Percentiles rank a stretch among this genome's conserved stretches.
phyloP scores from a whole-genome alignment of 805 yeast genomes.

The Starmerella vitae region DNA sequence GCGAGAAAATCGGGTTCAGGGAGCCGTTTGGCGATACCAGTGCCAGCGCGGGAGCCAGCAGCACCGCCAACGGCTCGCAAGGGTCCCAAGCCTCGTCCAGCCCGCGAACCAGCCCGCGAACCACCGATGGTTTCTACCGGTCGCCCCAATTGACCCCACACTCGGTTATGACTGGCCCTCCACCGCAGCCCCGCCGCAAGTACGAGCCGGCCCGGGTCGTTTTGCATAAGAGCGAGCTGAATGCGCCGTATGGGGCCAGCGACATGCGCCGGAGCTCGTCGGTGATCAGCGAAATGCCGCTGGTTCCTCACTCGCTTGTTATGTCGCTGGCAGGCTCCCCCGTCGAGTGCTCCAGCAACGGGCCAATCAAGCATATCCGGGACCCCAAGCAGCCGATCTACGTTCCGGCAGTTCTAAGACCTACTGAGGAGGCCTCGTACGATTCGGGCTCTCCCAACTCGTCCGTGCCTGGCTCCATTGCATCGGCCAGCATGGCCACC shows the following conservation, averaged over 20 bases:
- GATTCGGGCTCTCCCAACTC: slow-evolving; percentile 16
- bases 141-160: not conserved
- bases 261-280: not conserved
- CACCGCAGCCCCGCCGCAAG: slow-evolving; percentile 3
- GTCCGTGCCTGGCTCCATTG: slow-evolving; percentile 14
- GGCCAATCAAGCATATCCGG: slow-evolving; percentile 50
- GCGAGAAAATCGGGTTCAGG: slow-evolving; percentile 24
- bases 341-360: slow-evolving; percentile 8
- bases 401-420: slow-evolving; percentile 75
- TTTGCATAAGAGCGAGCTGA: slow-evolving; percentile 16
- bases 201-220: slow-evolving; percentile 23
- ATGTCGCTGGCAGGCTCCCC: slow-evolving; percentile 13
- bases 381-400: slow-evolving; percentile 79
- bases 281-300: not conserved
- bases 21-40: slow-evolving; percentile 15
- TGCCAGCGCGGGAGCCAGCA: not conserved
- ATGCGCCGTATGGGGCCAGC: not conserved
- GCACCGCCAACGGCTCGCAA: not conserved
- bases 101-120: not conserved
- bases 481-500: slow-evolving; percentile 12
- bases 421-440: slow-evolving; percentile 27
- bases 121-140: not conserved
- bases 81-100: not conserved
- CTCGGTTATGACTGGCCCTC: not conserved
- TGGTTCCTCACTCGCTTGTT: slow-evolving; percentile 1